Percentiles rank a stretch among this genome's conserved stretches.
Conservation (phyloP, 106 monocot genomes). For the Phalaenopsis aphrodite region DNA sequence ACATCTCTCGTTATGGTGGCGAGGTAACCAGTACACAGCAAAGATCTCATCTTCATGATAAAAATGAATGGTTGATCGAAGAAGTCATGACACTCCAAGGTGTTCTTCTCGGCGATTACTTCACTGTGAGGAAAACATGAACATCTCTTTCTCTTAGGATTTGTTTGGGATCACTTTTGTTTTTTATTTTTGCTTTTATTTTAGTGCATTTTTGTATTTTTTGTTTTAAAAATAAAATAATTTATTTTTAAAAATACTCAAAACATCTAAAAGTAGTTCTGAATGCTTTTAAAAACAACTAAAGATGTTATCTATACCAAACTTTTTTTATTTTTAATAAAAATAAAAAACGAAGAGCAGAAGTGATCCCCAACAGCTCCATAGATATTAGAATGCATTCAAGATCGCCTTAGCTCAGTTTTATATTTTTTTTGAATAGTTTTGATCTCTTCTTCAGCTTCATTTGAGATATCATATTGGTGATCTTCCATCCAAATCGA, state of each 20-base stretch:
- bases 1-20: constrained; percentile 36
- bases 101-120: constrained; percentile 46
- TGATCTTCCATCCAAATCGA: constrained; percentile 19
- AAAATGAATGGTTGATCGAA: constrained; percentile 55
- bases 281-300: too few species aligned
- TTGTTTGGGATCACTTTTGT: too few species aligned
- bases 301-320: too few species aligned
- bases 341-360: too few species aligned
- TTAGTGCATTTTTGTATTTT: too few species aligned
- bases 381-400: neutral
- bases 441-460: constrained; percentile 31
- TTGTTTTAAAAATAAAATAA: too few species aligned
- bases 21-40: constrained; percentile 57
- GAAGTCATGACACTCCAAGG: constrained; percentile 56
- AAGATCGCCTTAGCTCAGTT: neutral
- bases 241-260: too few species aligned
- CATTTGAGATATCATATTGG: constrained; percentile 55
- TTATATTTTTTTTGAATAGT: neutral
- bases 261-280: too few species aligned
- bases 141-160: neutral
- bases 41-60: constrained; percentile 40
- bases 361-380: too few species aligned
- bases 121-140: constrained; percentile 32
- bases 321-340: too few species aligned
- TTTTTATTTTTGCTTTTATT: too few species aligned